Evolutionary conservation across 768 basidiomycete species (phyloP).

Genomic region (Xerocomus brunneocitrinus): DNA sequence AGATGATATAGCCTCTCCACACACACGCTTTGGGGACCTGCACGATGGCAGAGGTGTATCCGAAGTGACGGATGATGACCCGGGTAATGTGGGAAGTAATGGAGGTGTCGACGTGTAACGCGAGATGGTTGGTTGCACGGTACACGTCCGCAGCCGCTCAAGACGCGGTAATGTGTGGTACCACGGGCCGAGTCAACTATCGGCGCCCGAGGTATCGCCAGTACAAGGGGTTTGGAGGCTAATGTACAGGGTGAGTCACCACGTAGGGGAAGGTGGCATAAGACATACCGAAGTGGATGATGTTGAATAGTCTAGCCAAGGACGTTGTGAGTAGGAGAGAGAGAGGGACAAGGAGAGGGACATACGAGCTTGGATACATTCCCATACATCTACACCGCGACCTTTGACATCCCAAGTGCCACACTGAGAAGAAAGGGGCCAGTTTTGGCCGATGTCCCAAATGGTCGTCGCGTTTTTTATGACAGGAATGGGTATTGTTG

Average conservation of each 20-base stretch:
- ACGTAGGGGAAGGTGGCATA: neutral
- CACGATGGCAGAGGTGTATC: conserved; percentile 3
- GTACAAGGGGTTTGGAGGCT: conserved; percentile 42
- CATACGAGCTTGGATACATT: conserved; percentile 64
- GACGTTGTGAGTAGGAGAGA: conserved; percentile 3
- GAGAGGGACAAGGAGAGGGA: neutral
- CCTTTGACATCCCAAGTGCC: conserved; percentile 65
- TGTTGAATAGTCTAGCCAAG: conserved; percentile 52
- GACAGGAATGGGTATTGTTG: conserved; percentile 29
- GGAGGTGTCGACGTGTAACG: conserved; percentile 5
- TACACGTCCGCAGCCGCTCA: conserved; percentile 1
- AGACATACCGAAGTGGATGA: conserved; percentile 40
- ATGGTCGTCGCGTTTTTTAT: conserved; percentile 65
- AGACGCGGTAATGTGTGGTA: conserved; percentile 1
- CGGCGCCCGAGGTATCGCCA: conserved; percentile 48
- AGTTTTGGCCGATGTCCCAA: conserved; percentile 66
- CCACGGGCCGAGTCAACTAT: conserved; percentile 18
- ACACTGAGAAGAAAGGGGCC: conserved; percentile 63
- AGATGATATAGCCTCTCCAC: conserved; percentile 1
- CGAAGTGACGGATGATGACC: conserved; percentile 1
- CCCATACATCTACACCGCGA: conserved; percentile 71
- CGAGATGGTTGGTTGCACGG: conserved; percentile 1
- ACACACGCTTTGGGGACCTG: conserved; percentile 2
- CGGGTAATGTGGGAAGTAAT: conserved; percentile 4
- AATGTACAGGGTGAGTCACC: conserved; percentile 6